A percentile compares a stretch with the other conserved stretches of the same genome.
Conservation (phyloP, 768 basidiomycete genomes). For the Paxillus ammoniavirescens region DNA sequence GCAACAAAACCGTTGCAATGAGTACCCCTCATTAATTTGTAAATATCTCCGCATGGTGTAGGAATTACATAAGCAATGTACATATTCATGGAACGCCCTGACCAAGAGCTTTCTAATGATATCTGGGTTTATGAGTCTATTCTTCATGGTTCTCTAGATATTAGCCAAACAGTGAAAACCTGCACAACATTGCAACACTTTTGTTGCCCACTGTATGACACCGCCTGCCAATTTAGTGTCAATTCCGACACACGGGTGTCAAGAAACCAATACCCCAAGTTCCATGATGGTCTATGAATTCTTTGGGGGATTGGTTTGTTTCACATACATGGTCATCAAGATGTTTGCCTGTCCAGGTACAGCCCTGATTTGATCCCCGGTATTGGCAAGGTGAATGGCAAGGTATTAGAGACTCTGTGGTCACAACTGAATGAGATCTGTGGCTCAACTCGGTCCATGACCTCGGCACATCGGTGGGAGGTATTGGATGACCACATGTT, state of each 20-base stretch:
- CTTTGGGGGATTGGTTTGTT: conserved; percentile 9
- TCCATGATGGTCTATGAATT: not conserved
- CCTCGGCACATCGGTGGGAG: conserved; percentile 14
- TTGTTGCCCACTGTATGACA: too few species aligned
- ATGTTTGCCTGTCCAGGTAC: conserved; percentile 21
- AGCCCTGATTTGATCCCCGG: conserved; percentile 25
- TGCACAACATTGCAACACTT: too few species aligned
- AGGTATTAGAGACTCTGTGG: conserved; percentile 35
- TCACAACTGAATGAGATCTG: conserved; percentile 22
- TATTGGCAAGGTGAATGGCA: conserved; percentile 23
- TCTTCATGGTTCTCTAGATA: too few species aligned
- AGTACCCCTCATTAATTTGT: too few species aligned
- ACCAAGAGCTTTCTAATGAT: too few species aligned
- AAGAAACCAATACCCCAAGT: not conserved
- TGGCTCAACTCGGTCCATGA: not conserved
- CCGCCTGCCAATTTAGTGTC: conserved; percentile 12
- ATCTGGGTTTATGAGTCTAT: too few species aligned
- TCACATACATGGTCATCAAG: conserved; percentile 29
- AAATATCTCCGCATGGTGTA: too few species aligned
- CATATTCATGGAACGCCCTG: too few species aligned
- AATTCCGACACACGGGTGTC: not conserved
- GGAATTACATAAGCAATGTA: too few species aligned
- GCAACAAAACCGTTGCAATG: too few species aligned
- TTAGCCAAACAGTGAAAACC: too few species aligned
- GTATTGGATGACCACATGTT: conserved; percentile 30